phyloP scores from a whole-genome alignment of 75 land plant species.

The Chamaecyparis obtusa region DNA sequence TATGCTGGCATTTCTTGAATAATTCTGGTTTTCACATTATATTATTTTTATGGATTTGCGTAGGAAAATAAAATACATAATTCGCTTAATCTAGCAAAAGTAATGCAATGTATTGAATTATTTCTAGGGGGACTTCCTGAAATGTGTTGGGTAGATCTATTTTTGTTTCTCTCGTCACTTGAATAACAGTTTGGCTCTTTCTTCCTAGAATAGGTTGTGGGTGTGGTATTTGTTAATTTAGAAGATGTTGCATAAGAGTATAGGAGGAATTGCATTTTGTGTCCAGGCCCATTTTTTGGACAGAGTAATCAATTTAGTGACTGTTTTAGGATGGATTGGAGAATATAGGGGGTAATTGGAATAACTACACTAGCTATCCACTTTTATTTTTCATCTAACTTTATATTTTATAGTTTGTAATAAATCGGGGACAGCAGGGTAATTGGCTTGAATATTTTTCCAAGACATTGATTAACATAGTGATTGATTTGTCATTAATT shows the following conservation, averaged over 20 bases:
- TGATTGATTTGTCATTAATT: background rate
- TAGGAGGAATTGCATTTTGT: background rate
- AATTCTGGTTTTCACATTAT: background rate
- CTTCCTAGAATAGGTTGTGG: too few relatives aligned
- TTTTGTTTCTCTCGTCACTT: too few relatives aligned
- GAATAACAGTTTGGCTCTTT: too few relatives aligned
- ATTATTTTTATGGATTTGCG: background rate
- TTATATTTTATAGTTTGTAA: background rate
- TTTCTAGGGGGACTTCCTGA: background rate
- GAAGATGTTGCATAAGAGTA: background rate
- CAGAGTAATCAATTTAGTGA: background rate
- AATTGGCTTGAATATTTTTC: background rate
- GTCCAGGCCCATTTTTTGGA: background rate
- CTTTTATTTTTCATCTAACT: background rate
- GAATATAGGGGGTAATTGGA: background rate
- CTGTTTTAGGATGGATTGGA: too few relatives aligned
- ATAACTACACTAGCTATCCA: background rate
- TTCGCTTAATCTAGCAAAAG: background rate
- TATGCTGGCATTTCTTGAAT: too few relatives aligned
- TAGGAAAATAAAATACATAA: background rate
- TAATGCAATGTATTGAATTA: background rate
- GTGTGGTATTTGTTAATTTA: too few relatives aligned
- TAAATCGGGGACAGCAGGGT: too few relatives aligned
- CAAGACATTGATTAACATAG: background rate
- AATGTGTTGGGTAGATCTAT: background rate